Evolutionary conservation across 2,329 filamentous ascomycete species (phyloP).

Genomic region (Coniosporium tulheliwenetii): DNA sequence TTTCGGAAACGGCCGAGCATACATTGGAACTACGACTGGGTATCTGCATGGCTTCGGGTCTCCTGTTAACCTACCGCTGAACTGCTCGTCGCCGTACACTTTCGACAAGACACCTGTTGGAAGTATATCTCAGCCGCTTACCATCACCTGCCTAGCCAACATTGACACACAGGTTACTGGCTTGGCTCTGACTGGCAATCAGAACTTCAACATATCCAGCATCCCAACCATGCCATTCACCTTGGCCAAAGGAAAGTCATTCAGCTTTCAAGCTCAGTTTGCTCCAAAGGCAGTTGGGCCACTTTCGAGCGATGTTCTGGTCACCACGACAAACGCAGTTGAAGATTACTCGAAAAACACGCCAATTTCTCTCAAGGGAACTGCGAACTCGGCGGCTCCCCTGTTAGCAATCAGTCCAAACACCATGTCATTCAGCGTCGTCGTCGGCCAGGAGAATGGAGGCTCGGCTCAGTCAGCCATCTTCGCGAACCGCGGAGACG

Average conservation of each 20-base stretch:
- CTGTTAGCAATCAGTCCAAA: slow-evolving; percentile 33
- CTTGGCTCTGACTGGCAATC: slow-evolving; percentile 20
- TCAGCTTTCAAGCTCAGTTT: slow-evolving; percentile 26
- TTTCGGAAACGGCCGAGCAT: slow-evolving; percentile 40
- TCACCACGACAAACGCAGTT: slow-evolving; percentile 32
- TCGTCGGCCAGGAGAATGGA: slow-evolving; percentile 25
- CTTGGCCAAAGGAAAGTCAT: slow-evolving; percentile 21
- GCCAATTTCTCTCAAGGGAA: slow-evolving; percentile 32
- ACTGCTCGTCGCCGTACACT: slow-evolving; percentile 33
- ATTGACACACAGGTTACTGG: slow-evolving; percentile 26
- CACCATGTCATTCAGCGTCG: slow-evolving; percentile 33
- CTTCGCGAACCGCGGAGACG: slow-evolving; percentile 35
- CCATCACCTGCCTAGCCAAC: slow-evolving; percentile 33
- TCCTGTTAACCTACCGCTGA: slow-evolving; percentile 36
- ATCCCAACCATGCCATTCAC: slow-evolving; percentile 14
- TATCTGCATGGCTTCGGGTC: slow-evolving; percentile 41
- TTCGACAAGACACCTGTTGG: slow-evolving; percentile 32
- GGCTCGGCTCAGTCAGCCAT: slow-evolving; percentile 28
- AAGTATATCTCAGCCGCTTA: slow-evolving; percentile 13
- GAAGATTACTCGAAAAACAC: slow-evolving; percentile 32
- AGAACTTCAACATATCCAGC: slow-evolving; percentile 21
- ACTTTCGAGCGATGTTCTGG: slow-evolving; percentile 29
- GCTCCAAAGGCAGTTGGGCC: slow-evolving; percentile 31
- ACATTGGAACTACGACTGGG: slow-evolving; percentile 36
- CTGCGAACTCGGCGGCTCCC: slow-evolving; percentile 29